phyloP scores from a whole-genome alignment of 2,329 filamentous ascomycete genomes.

The Exserohilum turcica region DNA sequence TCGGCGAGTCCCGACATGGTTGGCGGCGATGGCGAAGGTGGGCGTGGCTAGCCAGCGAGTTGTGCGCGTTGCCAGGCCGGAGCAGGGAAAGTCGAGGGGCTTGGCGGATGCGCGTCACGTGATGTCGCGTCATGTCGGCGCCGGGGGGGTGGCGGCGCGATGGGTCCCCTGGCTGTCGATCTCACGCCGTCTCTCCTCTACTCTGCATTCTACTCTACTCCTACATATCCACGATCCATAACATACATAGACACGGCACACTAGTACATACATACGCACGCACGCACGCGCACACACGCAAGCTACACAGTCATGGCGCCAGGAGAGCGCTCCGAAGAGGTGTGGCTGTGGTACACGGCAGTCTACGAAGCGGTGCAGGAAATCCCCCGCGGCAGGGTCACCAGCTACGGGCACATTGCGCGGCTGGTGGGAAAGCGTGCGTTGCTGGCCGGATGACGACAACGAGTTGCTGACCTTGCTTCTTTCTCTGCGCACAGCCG shows the following conservation, averaged over 20 bases:
- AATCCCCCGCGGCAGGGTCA: slow-evolving; percentile 82
- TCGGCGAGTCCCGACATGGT: slow-evolving; percentile 69
- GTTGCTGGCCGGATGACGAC: slow-evolving; percentile 35
- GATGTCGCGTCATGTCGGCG: slow-evolving; percentile 40
- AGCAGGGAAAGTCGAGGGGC: slow-evolving; percentile 5
- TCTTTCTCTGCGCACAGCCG: slow-evolving; percentile 41
- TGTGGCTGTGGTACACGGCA: slow-evolving; percentile 72
- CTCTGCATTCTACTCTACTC: neutral
- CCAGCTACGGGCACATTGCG: slow-evolving; percentile 84
- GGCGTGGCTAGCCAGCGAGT: slow-evolving; percentile 10
- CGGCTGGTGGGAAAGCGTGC: slow-evolving; percentile 73
- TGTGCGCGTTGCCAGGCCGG: slow-evolving; percentile 2
- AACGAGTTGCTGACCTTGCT: slow-evolving; percentile 37
- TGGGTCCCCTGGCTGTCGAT: neutral
- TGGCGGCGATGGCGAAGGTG: slow-evolving; percentile 12
- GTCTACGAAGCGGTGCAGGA: slow-evolving; percentile 87
- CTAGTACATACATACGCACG: neutral
- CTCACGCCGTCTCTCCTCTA: neutral
- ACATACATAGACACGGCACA: neutral
- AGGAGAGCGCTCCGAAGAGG: slow-evolving; percentile 69
- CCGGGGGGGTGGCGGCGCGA: slow-evolving; percentile 4
- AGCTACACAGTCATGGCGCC: slow-evolving; percentile 57
- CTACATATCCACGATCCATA: too few species aligned
- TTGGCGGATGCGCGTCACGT: slow-evolving; percentile 18
- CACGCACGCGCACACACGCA: neutral